Percentiles rank a stretch among this genome's conserved stretches.
These are phyloP conservation scores for Quercus glauca DNA, from an alignment of 306 rosid genomes.

Conservation along the genomic window DNA sequence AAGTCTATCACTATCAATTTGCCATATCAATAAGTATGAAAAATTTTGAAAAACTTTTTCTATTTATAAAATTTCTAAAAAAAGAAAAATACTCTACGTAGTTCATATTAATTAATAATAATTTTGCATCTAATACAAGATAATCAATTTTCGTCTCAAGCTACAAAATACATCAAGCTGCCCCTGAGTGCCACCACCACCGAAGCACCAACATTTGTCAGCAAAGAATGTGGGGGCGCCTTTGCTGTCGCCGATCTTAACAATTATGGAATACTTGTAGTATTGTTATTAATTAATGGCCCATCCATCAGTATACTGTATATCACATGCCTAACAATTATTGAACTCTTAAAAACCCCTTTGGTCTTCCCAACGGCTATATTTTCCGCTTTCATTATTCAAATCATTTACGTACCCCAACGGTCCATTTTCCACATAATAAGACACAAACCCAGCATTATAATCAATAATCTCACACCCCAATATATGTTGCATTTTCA, in stretches of 20 bases:
- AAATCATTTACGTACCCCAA: constrained; percentile 24
- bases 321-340: neutral
- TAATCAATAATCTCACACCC: neutral
- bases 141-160: too few relatives aligned
- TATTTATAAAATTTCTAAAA: too few relatives aligned
- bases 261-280: neutral
- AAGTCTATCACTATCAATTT: too few relatives aligned
- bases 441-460: constrained; percentile 1
- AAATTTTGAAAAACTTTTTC: too few relatives aligned
- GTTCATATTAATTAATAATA: too few relatives aligned
- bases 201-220: neutral
- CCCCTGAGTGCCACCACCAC: neutral
- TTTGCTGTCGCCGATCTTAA: too few relatives aligned
- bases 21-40: too few relatives aligned
- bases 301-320: neutral
- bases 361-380: constrained; percentile 37
- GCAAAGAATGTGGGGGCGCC: neutral
- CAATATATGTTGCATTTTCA: neutral
- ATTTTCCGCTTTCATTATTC: constrained; percentile 20
- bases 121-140: too few relatives aligned
- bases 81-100: too few relatives aligned
- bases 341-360: neutral
- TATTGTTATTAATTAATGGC: neutral
- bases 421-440: constrained; percentile 36
- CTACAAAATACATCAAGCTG: too few relatives aligned